Base-by-base conservation (phyloP, 139 green algal genomes). In the Coelastrella sp. region DNA sequence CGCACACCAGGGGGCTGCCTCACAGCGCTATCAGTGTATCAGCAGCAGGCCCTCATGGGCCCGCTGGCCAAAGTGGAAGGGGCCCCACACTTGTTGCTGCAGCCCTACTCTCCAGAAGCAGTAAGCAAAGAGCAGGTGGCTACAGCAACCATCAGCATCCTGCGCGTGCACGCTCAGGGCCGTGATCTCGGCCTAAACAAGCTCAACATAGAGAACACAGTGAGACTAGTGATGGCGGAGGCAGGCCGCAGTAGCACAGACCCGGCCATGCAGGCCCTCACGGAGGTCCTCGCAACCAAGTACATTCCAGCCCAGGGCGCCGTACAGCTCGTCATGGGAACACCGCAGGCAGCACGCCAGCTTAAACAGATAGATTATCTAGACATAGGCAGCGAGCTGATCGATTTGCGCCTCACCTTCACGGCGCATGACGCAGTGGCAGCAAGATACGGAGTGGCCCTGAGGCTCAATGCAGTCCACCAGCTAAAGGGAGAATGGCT, bases 401-500 rank as follows among this genome's bases (percentile, higher is more conserved):
- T 10, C 7, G 61, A 68, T 10, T 10, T 68, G 61, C 7, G 61
- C 7, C 10, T 68, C 7, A 68, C 61, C 61, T 68, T 68, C 10
- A 10, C 7, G 7, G 61, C 61, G 7, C 10, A 10, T 7, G 61
- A 68, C 61, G 7, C 7, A 7, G 10, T 10, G 7, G 61, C 61
- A 17, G 10, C 61, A 10, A 7, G 10, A 10, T 68, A 68, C 10
- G 61, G 61, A 10, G 61, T 68, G 10, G 61, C 61, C 7, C 7
- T 68, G 61, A 7, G 7, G 61, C 61, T 68, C 7, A 7, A 68
- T 7, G 61, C 61, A 11, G 7, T 11, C n/a, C 7, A 32, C 19
- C 79, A 85, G 79, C 79, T 74, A 60, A 16, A 60, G 79, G 19
- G 64, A 59, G 56, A 85, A 11, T 22, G 64, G 79, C 76, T 83